Evolutionary conservation across 2,329 filamentous ascomycete genomes (phyloP).

Genomic region (Juglanconis sp.): DNA sequence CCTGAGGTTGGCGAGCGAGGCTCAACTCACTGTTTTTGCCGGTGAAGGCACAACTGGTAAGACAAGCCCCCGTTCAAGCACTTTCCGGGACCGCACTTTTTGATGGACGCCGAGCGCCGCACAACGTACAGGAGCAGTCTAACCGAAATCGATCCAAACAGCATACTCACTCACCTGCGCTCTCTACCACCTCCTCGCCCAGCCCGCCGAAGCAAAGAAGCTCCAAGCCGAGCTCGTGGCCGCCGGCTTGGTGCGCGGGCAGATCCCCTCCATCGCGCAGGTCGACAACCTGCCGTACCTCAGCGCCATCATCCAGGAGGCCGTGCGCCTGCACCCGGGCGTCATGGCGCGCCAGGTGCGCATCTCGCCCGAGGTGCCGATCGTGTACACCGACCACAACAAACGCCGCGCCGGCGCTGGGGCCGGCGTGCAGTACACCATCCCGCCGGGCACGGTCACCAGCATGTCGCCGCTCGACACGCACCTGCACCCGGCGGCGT

Average conservation of each 20-base stretch:
- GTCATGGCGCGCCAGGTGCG: slow-evolving; percentile 28
- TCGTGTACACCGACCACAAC: slow-evolving; percentile 25
- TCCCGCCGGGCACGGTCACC: slow-evolving; percentile 20
- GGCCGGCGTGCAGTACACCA: slow-evolving; percentile 19
- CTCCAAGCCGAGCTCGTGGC: slow-evolving; percentile 19
- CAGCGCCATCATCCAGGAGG: slow-evolving; percentile 30
- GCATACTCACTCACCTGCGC: too few relatives aligned
- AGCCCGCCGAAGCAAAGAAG: not conserved
- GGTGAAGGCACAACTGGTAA: slow-evolving; percentile 9
- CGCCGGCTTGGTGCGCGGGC: slow-evolving; percentile 14
- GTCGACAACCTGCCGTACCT: slow-evolving; percentile 30
- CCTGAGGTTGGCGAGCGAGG: slow-evolving; percentile 25
- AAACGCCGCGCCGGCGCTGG: too few relatives aligned
- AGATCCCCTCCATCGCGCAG: slow-evolving; percentile 17
- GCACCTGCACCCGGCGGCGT: slow-evolving; percentile 21
- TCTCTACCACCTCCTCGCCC: not conserved
- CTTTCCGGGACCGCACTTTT: too few relatives aligned
- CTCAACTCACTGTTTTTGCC: slow-evolving; percentile 24
- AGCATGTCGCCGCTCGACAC: slow-evolving; percentile 23
- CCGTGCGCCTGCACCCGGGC: slow-evolving; percentile 36
- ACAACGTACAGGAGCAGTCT: too few relatives aligned
- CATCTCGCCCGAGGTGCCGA: slow-evolving; percentile 26
- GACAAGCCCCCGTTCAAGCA: too few relatives aligned
- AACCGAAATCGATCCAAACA: too few relatives aligned
- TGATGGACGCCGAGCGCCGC: too few relatives aligned